Evolutionary conservation across 2,329 filamentous ascomycete genomes (phyloP).

Genomic region (Beauveria brongniartii): DNA sequence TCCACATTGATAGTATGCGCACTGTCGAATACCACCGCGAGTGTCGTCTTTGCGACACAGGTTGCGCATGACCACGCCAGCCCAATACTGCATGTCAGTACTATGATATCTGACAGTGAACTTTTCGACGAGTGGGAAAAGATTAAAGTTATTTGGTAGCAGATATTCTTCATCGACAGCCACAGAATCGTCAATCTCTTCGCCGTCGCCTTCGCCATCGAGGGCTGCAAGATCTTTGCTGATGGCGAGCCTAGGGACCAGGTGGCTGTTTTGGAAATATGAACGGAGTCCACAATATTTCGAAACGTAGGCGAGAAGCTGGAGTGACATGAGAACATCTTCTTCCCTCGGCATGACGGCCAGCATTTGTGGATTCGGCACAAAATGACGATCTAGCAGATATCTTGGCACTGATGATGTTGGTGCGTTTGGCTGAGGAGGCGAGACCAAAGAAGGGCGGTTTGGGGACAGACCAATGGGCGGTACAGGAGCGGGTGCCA

Average conservation of each 20-base stretch:
- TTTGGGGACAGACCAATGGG: constrained; percentile 66
- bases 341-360: constrained; percentile 94
- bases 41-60: constrained; percentile 96
- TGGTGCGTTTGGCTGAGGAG: constrained; percentile 66
- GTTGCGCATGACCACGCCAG: constrained; percentile 97
- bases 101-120: constrained; percentile 94
- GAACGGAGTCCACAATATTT: constrained; percentile 96
- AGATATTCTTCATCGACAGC: constrained; percentile 80
- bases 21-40: constrained; percentile 88
- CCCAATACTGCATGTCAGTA: constrained; percentile 99
- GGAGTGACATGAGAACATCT: constrained; percentile 95
- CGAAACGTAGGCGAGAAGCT: constrained; percentile 92
- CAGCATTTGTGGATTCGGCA: constrained; percentile 64
- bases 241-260: constrained; percentile 87
- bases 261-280: constrained; percentile 91
- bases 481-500: constrained; percentile 56
- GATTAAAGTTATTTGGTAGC: constrained; percentile 91
- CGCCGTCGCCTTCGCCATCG: constrained; percentile 55
- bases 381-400: constrained; percentile 63
- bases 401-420: constrained; percentile 70
- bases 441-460: constrained; percentile 59
- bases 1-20: constrained; percentile 94
- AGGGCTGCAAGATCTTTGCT: constrained; percentile 74
- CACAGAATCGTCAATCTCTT: constrained; percentile 42
- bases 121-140: constrained; percentile 96